These are phyloP conservation scores for Vigna reflexopilosa DNA, from an alignment of 306 rosid genomes.

Conservation along the genomic window DNA sequence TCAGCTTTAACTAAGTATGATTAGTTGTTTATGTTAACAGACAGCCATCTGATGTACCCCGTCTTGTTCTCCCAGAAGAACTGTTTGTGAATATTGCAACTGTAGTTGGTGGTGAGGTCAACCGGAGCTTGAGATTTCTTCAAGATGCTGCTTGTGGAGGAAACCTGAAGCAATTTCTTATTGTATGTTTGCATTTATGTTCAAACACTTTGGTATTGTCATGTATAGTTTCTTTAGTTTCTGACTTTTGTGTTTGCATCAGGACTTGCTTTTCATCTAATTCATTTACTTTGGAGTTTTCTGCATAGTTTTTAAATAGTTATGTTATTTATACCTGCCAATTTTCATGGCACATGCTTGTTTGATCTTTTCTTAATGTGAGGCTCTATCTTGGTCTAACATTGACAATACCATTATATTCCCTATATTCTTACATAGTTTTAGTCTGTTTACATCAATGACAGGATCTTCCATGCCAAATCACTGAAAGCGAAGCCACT, in stretches of 20 bases:
- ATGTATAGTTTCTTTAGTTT: conserved; percentile 3
- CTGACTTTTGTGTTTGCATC: conserved; percentile 4
- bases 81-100: conserved; percentile 67
- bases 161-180: conserved; percentile 73
- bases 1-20: neutral
- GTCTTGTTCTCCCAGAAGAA: conserved; percentile 66
- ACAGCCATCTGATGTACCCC: conserved; percentile 64
- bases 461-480: neutral
- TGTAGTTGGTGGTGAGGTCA: conserved; percentile 61
- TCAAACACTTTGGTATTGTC: neutral
- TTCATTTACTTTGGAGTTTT: conserved; percentile 12
- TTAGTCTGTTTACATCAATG: conserved; percentile 8
- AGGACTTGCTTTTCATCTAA: conserved; percentile 3
- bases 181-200: conserved; percentile 54
- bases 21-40: conserved; percentile 51
- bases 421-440: neutral
- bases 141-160: conserved; percentile 86
- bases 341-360: neutral
- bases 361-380: conserved; percentile 2
- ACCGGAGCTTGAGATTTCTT: conserved; percentile 60
- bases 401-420: neutral
- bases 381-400: neutral
- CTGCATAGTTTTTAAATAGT: neutral
- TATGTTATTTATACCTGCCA: neutral
- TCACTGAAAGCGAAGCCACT: conserved; percentile 2